Evolutionary conservation across 257 asterid genomes (phyloP).

Genomic region (Solanum sejunctum): DNA sequence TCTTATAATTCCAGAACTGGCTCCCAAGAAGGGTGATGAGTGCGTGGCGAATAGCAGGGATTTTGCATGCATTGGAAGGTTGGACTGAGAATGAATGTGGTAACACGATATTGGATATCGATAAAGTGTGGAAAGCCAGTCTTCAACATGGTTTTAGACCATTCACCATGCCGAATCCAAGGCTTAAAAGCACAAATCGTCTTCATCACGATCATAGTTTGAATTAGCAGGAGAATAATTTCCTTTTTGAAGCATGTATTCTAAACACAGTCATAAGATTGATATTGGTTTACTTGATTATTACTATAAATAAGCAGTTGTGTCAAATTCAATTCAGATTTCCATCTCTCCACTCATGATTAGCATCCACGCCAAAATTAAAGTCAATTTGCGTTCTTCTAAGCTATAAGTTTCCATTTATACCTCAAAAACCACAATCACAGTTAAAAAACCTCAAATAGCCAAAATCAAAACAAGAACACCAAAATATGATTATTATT

Average conservation of each 20-base stretch:
- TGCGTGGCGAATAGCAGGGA: constrained; percentile 64
- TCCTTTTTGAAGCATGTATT: neutral
- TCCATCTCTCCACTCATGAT: neutral
- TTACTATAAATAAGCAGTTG: neutral
- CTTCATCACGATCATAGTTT: neutral
- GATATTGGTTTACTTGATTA: neutral
- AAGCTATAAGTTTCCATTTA: neutral
- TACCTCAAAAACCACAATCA: neutral
- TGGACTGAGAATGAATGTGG: constrained; percentile 85
- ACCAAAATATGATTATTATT: no score
- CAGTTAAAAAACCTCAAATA: neutral
- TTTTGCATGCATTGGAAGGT: constrained; percentile 55
- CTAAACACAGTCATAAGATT: neutral
- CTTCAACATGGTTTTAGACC: constrained; percentile 64
- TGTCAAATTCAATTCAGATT: neutral
- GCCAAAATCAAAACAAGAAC: neutral
- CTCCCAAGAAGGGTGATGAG: constrained; percentile 75
- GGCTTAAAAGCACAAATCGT: neutral
- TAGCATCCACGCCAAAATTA: no score
- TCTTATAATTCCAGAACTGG: constrained; percentile 51
- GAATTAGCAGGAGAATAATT: neutral
- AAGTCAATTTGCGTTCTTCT: neutral
- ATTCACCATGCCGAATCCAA: neutral
- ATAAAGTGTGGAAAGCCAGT: constrained; percentile 54
- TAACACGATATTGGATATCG: constrained; percentile 35